Evolutionary conservation across 2,329 filamentous ascomycete genomes (phyloP).

Genomic region (Bretziella fagacearum): DNA sequence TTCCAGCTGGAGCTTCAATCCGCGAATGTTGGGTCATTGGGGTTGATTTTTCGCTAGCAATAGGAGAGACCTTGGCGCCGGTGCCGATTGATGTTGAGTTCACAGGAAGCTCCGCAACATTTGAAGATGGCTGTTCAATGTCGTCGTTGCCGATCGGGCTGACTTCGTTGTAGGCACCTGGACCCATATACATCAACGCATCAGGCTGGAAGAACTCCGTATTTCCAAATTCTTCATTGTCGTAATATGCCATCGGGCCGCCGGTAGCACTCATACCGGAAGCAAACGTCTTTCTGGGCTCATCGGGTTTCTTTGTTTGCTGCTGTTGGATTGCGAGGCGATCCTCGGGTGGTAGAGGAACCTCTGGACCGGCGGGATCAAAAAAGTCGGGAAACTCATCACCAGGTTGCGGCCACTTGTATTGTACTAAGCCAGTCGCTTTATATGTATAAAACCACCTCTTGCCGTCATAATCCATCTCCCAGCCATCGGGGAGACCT

Average conservation of each 20-base stretch:
- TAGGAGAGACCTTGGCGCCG: slow-evolving; percentile 2
- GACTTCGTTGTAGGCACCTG: slow-evolving; percentile 29
- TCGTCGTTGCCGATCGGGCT: slow-evolving; percentile 28
- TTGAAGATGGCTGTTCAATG: slow-evolving; percentile 1
- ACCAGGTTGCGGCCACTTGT: slow-evolving; percentile 37
- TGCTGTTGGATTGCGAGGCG: slow-evolving; percentile 35
- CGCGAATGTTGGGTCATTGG: too few species aligned
- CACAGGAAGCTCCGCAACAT: not conserved
- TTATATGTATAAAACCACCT: slow-evolving; percentile 43
- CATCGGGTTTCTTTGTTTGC: slow-evolving; percentile 21
- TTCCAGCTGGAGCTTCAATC: too few species aligned
- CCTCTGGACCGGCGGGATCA: slow-evolving; percentile 20
- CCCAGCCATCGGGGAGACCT: slow-evolving; percentile 34
- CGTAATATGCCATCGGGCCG: slow-evolving; percentile 18
- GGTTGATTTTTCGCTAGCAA: slow-evolving; percentile 10
- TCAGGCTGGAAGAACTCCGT: slow-evolving; percentile 33
- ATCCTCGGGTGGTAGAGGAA: slow-evolving; percentile 33
- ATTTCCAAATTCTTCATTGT: slow-evolving; percentile 21
- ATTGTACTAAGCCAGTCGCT: slow-evolving; percentile 36
- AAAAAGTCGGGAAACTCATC: slow-evolving; percentile 41
- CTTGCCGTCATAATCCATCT: slow-evolving; percentile 38
- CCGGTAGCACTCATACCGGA: slow-evolving; percentile 16
- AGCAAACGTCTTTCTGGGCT: not conserved
- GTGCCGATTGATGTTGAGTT: not conserved
- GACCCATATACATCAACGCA: slow-evolving; percentile 35